Evolutionary conservation across 2,329 filamentous ascomycete genomes (phyloP).

Genomic region (Chaetomiaceae sp.): DNA sequence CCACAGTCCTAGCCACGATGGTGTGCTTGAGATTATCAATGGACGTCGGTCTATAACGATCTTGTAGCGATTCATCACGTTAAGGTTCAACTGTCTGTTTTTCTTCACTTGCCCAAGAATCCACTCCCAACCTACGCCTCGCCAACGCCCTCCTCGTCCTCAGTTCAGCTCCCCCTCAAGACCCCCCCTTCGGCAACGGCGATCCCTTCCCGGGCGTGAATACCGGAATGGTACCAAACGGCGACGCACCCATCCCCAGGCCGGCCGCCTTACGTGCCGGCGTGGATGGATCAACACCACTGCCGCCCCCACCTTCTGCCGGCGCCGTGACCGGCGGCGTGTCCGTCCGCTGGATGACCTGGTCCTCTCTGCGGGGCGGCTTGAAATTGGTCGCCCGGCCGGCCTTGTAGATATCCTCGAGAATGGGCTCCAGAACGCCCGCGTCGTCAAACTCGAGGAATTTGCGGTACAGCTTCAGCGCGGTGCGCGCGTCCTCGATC

Average conservation of each 20-base stretch:
- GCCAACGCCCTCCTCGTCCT: too few species aligned
- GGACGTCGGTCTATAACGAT: too few species aligned
- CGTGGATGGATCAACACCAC: conserved; percentile 12
- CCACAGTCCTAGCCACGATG: too few species aligned
- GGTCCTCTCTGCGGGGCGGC: conserved; percentile 42
- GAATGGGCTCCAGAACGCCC: conserved; percentile 73
- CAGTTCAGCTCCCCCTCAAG: neutral
- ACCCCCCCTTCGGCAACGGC: conserved; percentile 7
- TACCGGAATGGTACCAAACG: conserved; percentile 12
- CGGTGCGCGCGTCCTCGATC: conserved; percentile 90
- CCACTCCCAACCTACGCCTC: too few species aligned
- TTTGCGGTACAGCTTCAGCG: conserved; percentile 80
- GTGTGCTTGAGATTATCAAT: too few species aligned
- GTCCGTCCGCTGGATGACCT: conserved; percentile 42
- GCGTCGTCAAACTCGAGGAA: conserved; percentile 85
- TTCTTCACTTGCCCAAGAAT: too few species aligned
- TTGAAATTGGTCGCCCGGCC: conserved; percentile 44
- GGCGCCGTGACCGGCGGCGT: conserved; percentile 46
- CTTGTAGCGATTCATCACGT: too few species aligned
- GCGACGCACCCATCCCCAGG: neutral
- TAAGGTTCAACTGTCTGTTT: too few species aligned
- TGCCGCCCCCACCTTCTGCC: conserved; percentile 16
- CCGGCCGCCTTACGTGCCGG: conserved; percentile 16
- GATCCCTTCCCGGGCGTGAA: conserved; percentile 14
- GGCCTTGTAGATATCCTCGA: conserved; percentile 73